Conservation (phyloP, 164 flowering plant species). For the Vitis rotundifolia region DNA sequence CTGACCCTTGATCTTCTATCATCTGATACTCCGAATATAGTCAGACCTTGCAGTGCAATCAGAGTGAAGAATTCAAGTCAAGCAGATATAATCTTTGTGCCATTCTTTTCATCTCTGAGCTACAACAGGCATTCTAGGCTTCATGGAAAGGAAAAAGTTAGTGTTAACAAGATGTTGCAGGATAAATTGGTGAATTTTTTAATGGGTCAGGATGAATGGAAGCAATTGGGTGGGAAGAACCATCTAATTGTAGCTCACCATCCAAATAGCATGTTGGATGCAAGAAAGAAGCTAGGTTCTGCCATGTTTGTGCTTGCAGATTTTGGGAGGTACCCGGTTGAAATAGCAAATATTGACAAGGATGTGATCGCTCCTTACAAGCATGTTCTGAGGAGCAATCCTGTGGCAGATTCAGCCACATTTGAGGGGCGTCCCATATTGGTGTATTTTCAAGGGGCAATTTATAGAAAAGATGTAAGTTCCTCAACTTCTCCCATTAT, state of each 20-base stretch:
- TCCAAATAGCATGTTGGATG: conserved; percentile 85
- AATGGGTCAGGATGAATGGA: conserved; percentile 69
- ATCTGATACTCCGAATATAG: conserved; percentile 38
- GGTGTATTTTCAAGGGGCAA: conserved; percentile 85
- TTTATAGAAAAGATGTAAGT: conserved; percentile 94
- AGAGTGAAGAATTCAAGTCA: conserved; percentile 70
- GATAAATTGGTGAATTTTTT: conserved; percentile 64
- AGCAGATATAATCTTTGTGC: conserved; percentile 84
- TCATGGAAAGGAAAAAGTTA: conserved; percentile 43
- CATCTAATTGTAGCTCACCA: conserved; percentile 91
- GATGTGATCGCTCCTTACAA: conserved; percentile 90
- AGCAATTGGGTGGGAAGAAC: conserved; percentile 57
- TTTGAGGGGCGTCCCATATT: conserved; percentile 58
- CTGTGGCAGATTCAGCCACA: conserved; percentile 37
- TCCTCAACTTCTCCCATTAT: conserved; percentile 1
- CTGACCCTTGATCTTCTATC: conserved; percentile 85
- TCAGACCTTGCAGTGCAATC: conserved; percentile 65
- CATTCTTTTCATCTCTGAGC: conserved; percentile 87
- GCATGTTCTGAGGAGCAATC: conserved; percentile 60
- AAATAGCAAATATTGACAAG: conserved; percentile 70
- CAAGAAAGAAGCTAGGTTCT: conserved; percentile 62
- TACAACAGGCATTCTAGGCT: conserved; percentile 75
- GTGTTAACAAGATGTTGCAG: conserved; percentile 63
- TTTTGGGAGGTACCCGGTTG: conserved; percentile 78
- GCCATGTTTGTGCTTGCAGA: conserved; percentile 93